Base-by-base conservation (phyloP, 2,329 filamentous ascomycete genomes). In the Talaromyces pinophilus region DNA sequence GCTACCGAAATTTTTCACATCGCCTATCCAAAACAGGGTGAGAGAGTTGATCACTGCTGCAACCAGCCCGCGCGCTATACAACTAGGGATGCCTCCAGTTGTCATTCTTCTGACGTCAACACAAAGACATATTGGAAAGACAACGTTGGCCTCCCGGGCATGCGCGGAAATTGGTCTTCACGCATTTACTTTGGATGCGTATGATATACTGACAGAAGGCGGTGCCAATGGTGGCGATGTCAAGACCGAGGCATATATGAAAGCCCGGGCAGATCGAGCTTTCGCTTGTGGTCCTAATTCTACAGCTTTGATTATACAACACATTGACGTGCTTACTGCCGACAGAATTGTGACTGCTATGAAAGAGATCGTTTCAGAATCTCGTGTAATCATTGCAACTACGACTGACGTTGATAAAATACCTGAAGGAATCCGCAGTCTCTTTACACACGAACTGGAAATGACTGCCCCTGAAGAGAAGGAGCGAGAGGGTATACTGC, bases 401-500 rank as follows among this genome's bases (percentile, higher is more conserved):
- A 97, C 94, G 0, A 97, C 93, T 6, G 94, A 98, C 71, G 88
- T 97, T 0, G 95, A 98, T 75, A 96, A 98, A 77, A 87, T 99
- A 1, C 92, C 94, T 0, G 93, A 97, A 72, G 91, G 91, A 0
- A 89, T 98, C 22, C 88, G 95, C 63, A 92, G 92, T 11, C 83
- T 98, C 2, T 98, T 99, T 77, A 97, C 93, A 0, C 94, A 99
- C 73, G 95, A 99, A 78, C 84, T 99, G 50, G 94, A 98, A 74
- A 92, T 99, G 87, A 87, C 84, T 54, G 95, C 95, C 0, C 95
- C 95, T 0, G 93, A 98, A 72, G 95, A 99, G 76, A 88, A 88
- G 30, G 94, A 98, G 78, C 86, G 95, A 80, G 93, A 97, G 80
- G 91, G 90, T 1, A 95, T 98, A 57, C 81, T 99, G 8, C 87